phyloP scores from a whole-genome alignment of 164 flowering plant species.

The Protea cynaroides region DNA sequence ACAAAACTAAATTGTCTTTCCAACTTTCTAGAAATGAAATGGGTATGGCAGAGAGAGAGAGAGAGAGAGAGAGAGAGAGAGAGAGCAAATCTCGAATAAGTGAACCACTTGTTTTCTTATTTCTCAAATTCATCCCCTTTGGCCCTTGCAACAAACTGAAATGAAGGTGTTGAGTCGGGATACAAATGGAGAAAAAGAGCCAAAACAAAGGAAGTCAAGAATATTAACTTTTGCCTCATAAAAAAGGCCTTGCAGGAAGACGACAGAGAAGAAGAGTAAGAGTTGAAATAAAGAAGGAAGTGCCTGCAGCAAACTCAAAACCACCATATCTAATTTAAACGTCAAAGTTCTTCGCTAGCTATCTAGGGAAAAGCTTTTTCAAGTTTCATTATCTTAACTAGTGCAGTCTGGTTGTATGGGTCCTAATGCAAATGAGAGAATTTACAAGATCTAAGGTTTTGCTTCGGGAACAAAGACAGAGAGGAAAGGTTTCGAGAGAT shows the following conservation, averaged over 20 bases:
- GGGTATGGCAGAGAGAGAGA: neutral
- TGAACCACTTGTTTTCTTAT: slow-evolving; percentile 44
- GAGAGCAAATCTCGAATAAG: slow-evolving; percentile 46
- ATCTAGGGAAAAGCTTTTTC: neutral
- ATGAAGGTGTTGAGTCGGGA: slow-evolving; percentile 8
- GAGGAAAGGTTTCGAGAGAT: no score
- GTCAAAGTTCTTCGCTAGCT: no score
- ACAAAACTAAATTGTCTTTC: no score
- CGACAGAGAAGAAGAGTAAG: slow-evolving; percentile 9
- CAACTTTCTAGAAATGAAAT: neutral
- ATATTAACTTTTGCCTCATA: slow-evolving; percentile 23
- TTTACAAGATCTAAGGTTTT: no score
- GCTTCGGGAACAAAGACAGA: no score
- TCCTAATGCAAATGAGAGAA: no score
- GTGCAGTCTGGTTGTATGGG: no score
- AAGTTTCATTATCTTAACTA: neutral
- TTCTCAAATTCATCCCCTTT: slow-evolving; percentile 34
- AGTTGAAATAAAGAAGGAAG: neutral
- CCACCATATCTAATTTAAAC: neutral
- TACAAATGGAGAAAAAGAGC: slow-evolving; percentile 18
- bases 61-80: no score
- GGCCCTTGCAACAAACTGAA: slow-evolving; percentile 30
- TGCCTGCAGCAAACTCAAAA: neutral
- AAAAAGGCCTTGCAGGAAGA: slow-evolving; percentile 5
- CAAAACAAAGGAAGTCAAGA: slow-evolving; percentile 18